A percentile compares a stretch with the other conserved stretches of the same genome.
phyloP scores from a whole-genome alignment of 2,329 filamentous ascomycete genomes.

The Blastomyces silverae region DNA sequence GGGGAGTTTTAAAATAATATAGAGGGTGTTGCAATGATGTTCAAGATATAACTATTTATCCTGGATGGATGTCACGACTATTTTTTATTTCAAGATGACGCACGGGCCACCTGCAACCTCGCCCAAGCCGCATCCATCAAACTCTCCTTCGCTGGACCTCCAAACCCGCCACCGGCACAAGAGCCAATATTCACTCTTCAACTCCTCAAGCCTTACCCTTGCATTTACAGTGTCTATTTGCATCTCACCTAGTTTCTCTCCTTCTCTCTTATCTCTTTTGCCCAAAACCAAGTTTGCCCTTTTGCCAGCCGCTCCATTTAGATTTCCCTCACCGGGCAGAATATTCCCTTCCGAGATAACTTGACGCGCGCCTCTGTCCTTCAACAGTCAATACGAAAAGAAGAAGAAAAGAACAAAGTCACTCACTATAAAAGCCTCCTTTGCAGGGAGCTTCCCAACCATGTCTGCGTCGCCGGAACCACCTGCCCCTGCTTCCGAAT shows the following conservation, averaged over 20 bases:
- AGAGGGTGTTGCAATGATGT: neutral
- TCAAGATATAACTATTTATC: too few relatives aligned
- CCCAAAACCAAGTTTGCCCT: neutral
- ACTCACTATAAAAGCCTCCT: neutral
- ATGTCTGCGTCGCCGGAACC: conserved; percentile 39
- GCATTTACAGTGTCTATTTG: neutral
- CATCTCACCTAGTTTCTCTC: neutral
- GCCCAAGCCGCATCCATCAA: conserved; percentile 14
- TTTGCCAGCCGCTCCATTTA: neutral
- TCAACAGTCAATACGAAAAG: too few relatives aligned
- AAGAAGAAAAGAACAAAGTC: neutral
- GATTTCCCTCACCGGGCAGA: neutral
- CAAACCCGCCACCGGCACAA: conserved; percentile 4
- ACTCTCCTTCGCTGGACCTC: conserved; percentile 16
- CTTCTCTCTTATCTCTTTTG: neutral
- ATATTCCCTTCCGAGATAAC: neutral
- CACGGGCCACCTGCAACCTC: conserved; percentile 20
- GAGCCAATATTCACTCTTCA: neutral
- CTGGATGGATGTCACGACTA: neutral
- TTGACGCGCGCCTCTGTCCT: neutral
- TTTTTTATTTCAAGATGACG: conserved; percentile 12
- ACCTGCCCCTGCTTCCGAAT: conserved; percentile 13
- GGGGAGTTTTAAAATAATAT: neutral
- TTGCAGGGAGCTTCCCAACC: conserved; percentile 11
- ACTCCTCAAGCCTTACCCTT: neutral